A percentile compares a stretch with the other conserved stretches of the same genome.
Conservation (phyloP, 352 stramenopile genomes). For the Globisporangium carolinianum region DNA sequence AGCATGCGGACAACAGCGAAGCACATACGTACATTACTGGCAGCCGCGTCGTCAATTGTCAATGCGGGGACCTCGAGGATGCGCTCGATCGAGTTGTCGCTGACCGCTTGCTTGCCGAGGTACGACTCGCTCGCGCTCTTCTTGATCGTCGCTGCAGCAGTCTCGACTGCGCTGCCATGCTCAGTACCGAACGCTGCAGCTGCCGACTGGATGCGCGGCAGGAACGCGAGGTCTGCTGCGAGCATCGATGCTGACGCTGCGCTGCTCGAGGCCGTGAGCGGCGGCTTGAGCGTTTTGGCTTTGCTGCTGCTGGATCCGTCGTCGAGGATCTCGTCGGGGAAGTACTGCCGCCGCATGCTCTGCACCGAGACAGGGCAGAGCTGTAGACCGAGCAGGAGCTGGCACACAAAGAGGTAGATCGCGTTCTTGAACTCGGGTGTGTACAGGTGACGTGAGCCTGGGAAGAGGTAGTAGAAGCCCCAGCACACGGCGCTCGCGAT, state of each 20-base stretch:
- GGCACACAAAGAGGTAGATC: constrained; percentile 67
- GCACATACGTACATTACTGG: constrained; percentile 1
- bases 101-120: constrained; percentile 33
- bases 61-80: constrained; percentile 25
- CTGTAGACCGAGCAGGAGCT: constrained; percentile 62
- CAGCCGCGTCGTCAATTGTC: neutral
- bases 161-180: neutral
- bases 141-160: constrained; percentile 9
- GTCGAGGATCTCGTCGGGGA: constrained; percentile 71
- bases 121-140: constrained; percentile 50
- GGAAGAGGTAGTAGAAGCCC: constrained; percentile 86
- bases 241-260: constrained; percentile 8
- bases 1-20: neutral
- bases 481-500: constrained; percentile 73
- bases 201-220: constrained; percentile 23
- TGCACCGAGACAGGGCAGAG: constrained; percentile 62
- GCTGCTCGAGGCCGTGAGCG: neutral
- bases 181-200: constrained; percentile 3
- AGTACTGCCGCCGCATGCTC: constrained; percentile 55
- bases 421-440: constrained; percentile 74
- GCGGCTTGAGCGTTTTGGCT: constrained; percentile 4
- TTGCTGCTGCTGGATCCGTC: constrained; percentile 36
- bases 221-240: constrained; percentile 9
- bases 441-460: constrained; percentile 84
- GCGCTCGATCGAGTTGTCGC: constrained; percentile 54